A percentile compares a stretch with the other conserved stretches of the same genome.
Conservation (phyloP, 345 rosid genomes). For the Euphorbia tirucalli region DNA sequence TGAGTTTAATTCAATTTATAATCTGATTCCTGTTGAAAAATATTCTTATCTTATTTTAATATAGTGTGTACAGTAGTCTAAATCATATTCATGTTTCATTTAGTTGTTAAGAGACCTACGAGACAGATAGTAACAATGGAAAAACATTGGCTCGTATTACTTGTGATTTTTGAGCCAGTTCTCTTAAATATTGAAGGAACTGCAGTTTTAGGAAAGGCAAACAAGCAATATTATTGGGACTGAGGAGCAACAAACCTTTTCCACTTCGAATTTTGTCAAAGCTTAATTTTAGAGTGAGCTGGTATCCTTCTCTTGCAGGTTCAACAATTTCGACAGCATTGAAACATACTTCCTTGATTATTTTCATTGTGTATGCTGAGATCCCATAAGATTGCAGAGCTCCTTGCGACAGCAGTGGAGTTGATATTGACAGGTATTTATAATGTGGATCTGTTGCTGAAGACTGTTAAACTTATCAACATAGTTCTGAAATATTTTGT, state of each 20-base stretch:
- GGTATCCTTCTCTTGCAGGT: too few species aligned
- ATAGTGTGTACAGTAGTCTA: neutral
- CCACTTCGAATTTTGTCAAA: too few species aligned
- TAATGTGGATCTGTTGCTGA: constrained; percentile 50
- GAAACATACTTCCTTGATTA: constrained; percentile 43
- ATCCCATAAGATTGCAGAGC: constrained; percentile 35
- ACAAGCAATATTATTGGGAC: too few species aligned
- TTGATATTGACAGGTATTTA: constrained; percentile 55
- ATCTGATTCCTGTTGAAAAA: neutral
- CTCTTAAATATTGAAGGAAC: too few species aligned
- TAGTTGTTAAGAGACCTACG: neutral
- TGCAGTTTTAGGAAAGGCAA: too few species aligned
- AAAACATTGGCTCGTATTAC: neutral
- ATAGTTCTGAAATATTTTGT: neutral
- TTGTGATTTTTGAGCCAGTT: constrained; percentile 11
- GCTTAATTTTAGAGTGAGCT: too few species aligned
- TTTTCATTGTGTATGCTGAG: constrained; percentile 40
- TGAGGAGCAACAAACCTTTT: too few species aligned
- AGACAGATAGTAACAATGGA: neutral
- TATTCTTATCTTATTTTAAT: neutral
- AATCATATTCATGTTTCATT: neutral
- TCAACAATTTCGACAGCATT: too few species aligned
- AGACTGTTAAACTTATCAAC: constrained; percentile 41
- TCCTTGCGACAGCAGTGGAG: constrained; percentile 57
- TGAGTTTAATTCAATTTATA: too few species aligned